These are phyloP conservation scores for Thalia dealbata DNA, from an alignment of 176 grass and related monocot genomes.

Conservation along the genomic window DNA sequence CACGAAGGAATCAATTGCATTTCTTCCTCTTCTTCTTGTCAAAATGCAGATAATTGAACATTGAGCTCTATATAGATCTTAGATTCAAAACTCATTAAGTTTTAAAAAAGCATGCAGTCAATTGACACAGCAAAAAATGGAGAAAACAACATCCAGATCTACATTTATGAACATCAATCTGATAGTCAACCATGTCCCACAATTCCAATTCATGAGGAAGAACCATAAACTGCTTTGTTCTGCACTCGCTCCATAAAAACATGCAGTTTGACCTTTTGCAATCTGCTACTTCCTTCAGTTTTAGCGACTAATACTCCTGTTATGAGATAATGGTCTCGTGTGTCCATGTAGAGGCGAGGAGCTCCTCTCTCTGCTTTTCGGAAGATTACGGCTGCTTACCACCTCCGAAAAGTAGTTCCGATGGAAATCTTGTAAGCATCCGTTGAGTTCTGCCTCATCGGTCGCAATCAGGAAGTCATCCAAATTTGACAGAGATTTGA, in stretches of 20 bases:
- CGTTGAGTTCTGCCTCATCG: constrained; percentile 25
- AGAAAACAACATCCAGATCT: too few relatives aligned
- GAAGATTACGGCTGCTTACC: constrained; percentile 1
- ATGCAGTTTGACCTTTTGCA: too few relatives aligned
- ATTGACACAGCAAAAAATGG: too few relatives aligned
- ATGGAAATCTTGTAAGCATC: constrained; percentile 23
- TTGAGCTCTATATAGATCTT: too few relatives aligned
- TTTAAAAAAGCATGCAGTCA: too few relatives aligned
- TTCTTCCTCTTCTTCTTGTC: too few relatives aligned
- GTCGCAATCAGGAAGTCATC: constrained; percentile 23
- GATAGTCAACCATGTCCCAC: too few relatives aligned
- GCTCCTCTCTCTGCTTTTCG: constrained; percentile 24
- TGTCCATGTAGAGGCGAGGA: constrained; percentile 7
- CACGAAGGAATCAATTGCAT: too few relatives aligned
- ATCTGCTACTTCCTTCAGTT: neutral
- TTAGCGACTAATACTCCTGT: constrained; percentile 1
- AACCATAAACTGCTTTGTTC: neutral
- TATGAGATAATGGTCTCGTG: constrained; percentile 4
- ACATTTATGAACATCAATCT: too few relatives aligned
- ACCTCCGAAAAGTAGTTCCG: constrained; percentile 1
- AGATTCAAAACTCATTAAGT: too few relatives aligned
- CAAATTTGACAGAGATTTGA: constrained; percentile 64
- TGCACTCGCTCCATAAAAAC: neutral
- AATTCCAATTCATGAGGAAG: too few relatives aligned
- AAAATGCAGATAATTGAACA: too few relatives aligned